Base-by-base conservation (phyloP, 352 stramenopile species). In the Globisporangium spinosum region DNA sequence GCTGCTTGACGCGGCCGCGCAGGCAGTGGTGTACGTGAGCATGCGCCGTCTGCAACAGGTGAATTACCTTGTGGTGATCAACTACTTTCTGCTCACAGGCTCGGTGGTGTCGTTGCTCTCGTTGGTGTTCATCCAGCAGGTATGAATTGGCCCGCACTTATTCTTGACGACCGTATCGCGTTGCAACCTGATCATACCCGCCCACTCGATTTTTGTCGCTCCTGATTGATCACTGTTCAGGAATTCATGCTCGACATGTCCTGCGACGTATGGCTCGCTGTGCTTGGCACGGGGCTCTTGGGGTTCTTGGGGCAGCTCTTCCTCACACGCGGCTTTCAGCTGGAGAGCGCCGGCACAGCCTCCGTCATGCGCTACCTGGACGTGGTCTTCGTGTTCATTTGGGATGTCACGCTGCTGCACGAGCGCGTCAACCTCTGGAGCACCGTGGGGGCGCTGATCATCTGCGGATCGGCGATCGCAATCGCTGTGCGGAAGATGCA, bases 321-420 rank as follows among this genome's bases (percentile, higher is more conserved):
- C 43, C 72, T 85, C 66, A 78, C 77, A 27, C 73, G 77, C 17
- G 77, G 77, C 29, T 78, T 83, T 62, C 72, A 86, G 70, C 58
- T 79, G 27, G 78, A 82, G 43, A 77, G 73, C 45, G 67, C 74
- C 20, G 78, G 74, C 55, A 71, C 77, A 15, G 78, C 78, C 1
- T 77, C 76, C 17, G 71, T 82, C 51, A 80, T 83, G 71, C 70
- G 69, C 23, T 77, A 83, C 57, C 60, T 82, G 10, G 69, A 82
- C 59, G 68, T 83, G 27, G 75, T 73, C 12, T 82, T 82, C 58
- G 72, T 81, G 23, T 83, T 85, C 43, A 57, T 83, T 2, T 85
- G 76, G 73, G 75, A 83, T 54, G 59, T 65, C 9, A 64, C 53
- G 8, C 35, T 81, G 32, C 68, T 82, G 23, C 67, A 67, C 29